Percentiles rank a stretch among this genome's conserved stretches.
Evolutionary conservation across 2,329 filamentous ascomycete species (phyloP).

Genomic region (Fusarium sp.): DNA sequence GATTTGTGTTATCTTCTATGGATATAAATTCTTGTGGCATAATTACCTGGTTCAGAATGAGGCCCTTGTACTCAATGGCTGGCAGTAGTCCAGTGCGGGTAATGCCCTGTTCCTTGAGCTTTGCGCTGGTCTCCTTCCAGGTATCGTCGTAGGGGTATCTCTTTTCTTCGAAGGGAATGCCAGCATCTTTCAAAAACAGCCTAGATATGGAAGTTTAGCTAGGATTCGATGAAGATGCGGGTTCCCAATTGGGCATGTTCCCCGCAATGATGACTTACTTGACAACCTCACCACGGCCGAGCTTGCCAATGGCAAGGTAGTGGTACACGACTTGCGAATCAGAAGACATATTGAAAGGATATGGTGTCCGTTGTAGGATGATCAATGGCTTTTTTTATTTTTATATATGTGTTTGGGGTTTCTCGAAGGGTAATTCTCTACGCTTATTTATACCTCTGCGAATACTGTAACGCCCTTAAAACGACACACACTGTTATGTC

Average conservation of each 20-base stretch:
- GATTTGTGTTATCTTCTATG: not conserved
- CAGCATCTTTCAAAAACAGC: slow-evolving; percentile 36
- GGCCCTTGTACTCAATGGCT: slow-evolving; percentile 50
- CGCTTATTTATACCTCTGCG: not conserved
- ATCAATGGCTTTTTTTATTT: rapidly evolving
- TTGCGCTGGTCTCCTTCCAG: slow-evolving; percentile 37
- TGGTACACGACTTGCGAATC: slow-evolving; percentile 32
- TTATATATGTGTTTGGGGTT: too few species aligned
- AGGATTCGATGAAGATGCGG: rapidly evolving
- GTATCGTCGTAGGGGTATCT: slow-evolving; percentile 31
- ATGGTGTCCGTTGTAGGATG: rapidly evolving
- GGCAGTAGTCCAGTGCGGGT: slow-evolving; percentile 50
- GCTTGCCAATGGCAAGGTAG: slow-evolving; percentile 43
- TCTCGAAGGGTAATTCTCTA: too few species aligned
- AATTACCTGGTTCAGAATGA: slow-evolving; percentile 39
- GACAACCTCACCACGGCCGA: slow-evolving; percentile 46
- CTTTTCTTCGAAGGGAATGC: slow-evolving; percentile 26
- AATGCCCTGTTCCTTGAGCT: slow-evolving; percentile 43
- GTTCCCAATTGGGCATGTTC: too few species aligned
- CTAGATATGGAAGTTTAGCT: not conserved
- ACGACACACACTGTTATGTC: not conserved
- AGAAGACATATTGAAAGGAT: not conserved
- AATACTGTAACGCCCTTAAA: not conserved
- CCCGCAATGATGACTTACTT: slow-evolving; percentile 21
- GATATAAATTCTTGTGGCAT: too few species aligned